These are phyloP conservation scores for Coemansia erecta DNA, from an alignment of 192 early-diverging fungal species.

Conservation along the genomic window DNA sequence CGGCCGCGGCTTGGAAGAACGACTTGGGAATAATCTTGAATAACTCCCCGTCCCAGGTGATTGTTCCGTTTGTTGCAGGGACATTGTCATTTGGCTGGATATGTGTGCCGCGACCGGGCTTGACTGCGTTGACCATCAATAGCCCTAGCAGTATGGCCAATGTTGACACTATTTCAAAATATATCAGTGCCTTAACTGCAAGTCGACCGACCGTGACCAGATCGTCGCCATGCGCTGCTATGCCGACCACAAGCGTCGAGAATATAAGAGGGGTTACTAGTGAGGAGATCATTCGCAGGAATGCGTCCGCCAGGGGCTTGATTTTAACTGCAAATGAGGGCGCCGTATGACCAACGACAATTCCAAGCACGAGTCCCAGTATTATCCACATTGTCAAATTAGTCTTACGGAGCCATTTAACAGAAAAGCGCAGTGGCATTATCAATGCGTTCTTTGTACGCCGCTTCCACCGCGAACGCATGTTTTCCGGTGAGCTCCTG, in stretches of 20 bases:
- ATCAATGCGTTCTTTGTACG: not conserved
- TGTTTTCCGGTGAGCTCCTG: not conserved
- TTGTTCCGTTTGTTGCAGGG: conserved; percentile 15
- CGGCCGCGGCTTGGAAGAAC: conserved; percentile 56
- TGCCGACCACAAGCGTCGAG: conserved; percentile 68
- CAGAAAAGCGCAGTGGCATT: not conserved
- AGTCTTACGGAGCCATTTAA: conserved; percentile 8
- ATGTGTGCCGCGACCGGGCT: conserved; percentile 60
- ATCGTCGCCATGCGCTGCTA: conserved; percentile 72
- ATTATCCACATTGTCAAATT: conserved; percentile 58
- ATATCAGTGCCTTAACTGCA: conserved; percentile 66
- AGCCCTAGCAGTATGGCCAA: conserved; percentile 68
- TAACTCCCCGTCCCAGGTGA: conserved; percentile 60
- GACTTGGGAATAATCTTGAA: conserved; percentile 59
- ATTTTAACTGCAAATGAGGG: conserved; percentile 44
- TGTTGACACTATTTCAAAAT: conserved; percentile 65
- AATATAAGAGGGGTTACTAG: conserved; percentile 66
- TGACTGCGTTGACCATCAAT: conserved; percentile 58
- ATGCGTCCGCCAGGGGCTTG: conserved; percentile 52
- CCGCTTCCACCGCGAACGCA: not conserved
- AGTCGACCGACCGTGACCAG: conserved; percentile 58
- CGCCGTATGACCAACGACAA: conserved; percentile 53
- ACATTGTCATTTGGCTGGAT: conserved; percentile 17
- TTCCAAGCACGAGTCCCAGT: conserved; percentile 48
- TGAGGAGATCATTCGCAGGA: conserved; percentile 56